phyloP scores from a whole-genome alignment of 371 early-diverging fungal species.

The Amoeboaphelidium protococcarum region DNA sequence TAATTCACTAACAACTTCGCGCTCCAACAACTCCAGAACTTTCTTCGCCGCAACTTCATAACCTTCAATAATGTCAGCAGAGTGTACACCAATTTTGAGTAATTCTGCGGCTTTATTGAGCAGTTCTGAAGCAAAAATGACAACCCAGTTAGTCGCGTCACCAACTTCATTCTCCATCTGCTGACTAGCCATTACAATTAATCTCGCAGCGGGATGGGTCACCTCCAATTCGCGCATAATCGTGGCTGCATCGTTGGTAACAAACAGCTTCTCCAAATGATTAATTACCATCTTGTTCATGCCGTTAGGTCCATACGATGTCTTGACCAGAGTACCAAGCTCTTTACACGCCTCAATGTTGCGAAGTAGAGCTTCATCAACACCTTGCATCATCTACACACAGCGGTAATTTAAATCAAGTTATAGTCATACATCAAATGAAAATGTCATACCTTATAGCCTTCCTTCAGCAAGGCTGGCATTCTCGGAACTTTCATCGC shows the following conservation, averaged over 20 bases:
- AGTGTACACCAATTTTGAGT: constrained; percentile 75
- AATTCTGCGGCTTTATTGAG: constrained; percentile 75
- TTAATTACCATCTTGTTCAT: constrained; percentile 98
- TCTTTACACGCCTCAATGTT: constrained; percentile 83
- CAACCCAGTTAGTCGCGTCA: constrained; percentile 80
- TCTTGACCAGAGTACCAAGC: constrained; percentile 64
- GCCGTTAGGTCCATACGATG: constrained; percentile 88
- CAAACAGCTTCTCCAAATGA: constrained; percentile 86
- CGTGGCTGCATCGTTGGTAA: constrained; percentile 98
- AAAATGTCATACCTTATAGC: no score
- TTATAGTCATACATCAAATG: no score
- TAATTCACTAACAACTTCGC: constrained; percentile 14
- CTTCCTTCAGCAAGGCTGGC: no score
- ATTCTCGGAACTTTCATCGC: no score
- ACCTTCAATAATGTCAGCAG: constrained; percentile 76
- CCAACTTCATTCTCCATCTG: constrained; percentile 94
- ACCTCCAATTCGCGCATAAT: constrained; percentile 94
- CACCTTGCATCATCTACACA: no score
- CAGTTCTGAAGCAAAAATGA: constrained; percentile 81
- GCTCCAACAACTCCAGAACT: constrained; percentile 48
- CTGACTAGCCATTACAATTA: constrained; percentile 86
- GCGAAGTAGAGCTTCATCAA: constrained; percentile 80
- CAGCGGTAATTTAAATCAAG: no score
- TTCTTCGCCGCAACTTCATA: constrained; percentile 67
- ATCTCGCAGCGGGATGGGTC: constrained; percentile 92